Evolutionary conservation across 805 yeast species (phyloP).

Genomic region (Ogataea degrootiae): DNA sequence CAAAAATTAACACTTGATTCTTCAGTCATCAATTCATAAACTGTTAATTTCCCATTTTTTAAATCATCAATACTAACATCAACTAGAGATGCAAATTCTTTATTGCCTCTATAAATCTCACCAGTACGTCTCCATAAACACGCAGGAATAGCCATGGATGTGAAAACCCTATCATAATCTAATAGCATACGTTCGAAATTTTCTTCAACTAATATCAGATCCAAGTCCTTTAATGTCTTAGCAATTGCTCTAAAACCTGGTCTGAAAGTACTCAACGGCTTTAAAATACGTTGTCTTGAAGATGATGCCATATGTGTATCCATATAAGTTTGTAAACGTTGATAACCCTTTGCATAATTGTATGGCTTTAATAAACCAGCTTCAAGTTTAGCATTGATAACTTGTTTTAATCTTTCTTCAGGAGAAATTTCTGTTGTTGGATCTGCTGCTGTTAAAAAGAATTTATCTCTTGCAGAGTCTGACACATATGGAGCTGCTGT

Average conservation of each 20-base stretch:
- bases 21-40: slow-evolving; percentile 91
- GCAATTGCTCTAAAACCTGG: slow-evolving; percentile 95
- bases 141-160: slow-evolving; percentile 97
- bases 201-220: slow-evolving; percentile 87
- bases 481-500: slow-evolving; percentile 35
- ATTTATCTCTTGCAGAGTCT: slow-evolving; percentile 86
- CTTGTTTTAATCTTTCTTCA: slow-evolving; percentile 88
- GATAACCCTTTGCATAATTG: slow-evolving; percentile 91
- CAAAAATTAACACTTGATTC: slow-evolving; percentile 95
- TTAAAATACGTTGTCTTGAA: slow-evolving; percentile 78
- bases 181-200: slow-evolving; percentile 88
- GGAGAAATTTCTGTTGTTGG: slow-evolving; percentile 94
- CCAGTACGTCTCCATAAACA: slow-evolving; percentile 97
- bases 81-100: slow-evolving; percentile 90
- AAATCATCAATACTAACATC: slow-evolving; percentile 87
- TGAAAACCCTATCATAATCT: slow-evolving; percentile 91
- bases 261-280: slow-evolving; percentile 78
- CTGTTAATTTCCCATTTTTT: slow-evolving; percentile 87
- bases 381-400: slow-evolving; percentile 87
- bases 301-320: slow-evolving; percentile 84
- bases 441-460: slow-evolving; percentile 93
- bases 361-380: slow-evolving; percentile 92
- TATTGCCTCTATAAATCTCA: slow-evolving; percentile 90
- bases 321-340: slow-evolving; percentile 84
- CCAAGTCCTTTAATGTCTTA: slow-evolving; percentile 82